Conservation (phyloP, 2,329 filamentous ascomycete species). For the Diaporthe capsici region DNA sequence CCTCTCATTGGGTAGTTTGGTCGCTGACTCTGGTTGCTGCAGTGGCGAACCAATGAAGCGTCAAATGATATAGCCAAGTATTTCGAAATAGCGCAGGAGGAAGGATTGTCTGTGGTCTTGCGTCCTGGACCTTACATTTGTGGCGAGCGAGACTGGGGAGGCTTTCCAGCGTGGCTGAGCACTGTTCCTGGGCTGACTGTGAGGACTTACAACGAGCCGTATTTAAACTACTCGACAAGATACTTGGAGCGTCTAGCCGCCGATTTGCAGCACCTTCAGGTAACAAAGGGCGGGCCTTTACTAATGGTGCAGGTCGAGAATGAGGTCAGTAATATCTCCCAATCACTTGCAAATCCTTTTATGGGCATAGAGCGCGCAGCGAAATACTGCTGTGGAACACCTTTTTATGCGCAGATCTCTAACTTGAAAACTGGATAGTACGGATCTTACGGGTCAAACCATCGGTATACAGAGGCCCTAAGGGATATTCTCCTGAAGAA, state of each 20-base stretch:
- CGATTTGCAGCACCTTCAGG: conserved; percentile 53
- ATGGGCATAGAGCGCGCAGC: not conserved
- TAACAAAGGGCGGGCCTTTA: conserved; percentile 60
- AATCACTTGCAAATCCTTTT: not conserved
- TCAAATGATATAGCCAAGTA: conserved; percentile 64
- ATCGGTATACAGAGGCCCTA: conserved; percentile 58
- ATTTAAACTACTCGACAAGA: conserved; percentile 53
- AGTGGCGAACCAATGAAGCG: conserved; percentile 53
- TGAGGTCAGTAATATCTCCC: conserved; percentile 47
- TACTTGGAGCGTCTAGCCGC: conserved; percentile 57
- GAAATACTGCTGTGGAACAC: not conserved
- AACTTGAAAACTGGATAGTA: conserved; percentile 48
- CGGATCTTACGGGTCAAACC: conserved; percentile 61
- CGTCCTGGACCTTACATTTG: conserved; percentile 64
- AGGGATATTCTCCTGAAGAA: conserved; percentile 57
- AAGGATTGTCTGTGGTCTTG: conserved; percentile 61
- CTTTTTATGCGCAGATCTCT: not conserved
- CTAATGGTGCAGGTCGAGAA: conserved; percentile 66
- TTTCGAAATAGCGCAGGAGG: conserved; percentile 61
- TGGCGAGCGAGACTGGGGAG: conserved; percentile 64
- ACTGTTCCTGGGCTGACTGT: conserved; percentile 57
- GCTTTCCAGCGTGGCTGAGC: conserved; percentile 61
- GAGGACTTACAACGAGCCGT: conserved; percentile 56
- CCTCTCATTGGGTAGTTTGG: too few species aligned
- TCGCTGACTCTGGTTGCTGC: not conserved